Evolutionary conservation across 345 rosid genomes (phyloP), one percentile per base, ranked within the genome.

Genomic region (Pistacia atlantica): DNA sequence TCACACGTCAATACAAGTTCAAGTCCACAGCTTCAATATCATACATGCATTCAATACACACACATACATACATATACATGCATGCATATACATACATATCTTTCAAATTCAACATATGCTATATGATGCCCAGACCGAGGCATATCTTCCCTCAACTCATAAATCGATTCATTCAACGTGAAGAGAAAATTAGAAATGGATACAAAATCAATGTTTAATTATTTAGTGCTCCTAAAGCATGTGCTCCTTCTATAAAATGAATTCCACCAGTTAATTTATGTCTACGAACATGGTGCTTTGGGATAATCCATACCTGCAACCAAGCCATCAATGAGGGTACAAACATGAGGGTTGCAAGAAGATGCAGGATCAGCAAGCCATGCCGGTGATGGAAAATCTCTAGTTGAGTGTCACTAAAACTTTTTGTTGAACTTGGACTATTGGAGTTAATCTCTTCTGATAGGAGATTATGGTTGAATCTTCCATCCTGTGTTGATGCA

Each of bases 311-410:
- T 89, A 96, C 99, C 98, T 96, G 97, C 80, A 90, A 83, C 97
- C 97, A 93, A 66, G 99, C 97, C 6, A 83, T 85, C 31, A 96
- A 87, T 56, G 99, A 93, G 65, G 99, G 99, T 57, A 84, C 92
- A 70, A 96, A 89, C 99, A 96, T 96, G 75, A 92, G 82, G 64
- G 91, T 73, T 20, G 93, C 90, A 75, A 93, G 84, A 77, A 96
- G 85, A 87, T 93, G 97, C 75, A 96, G 87, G 55, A 90, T 78
- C 73, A 93, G 83, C 84, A 92, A 76, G 79, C 98, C 96, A 82
- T 96, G 98, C 67, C 73, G 86, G 76, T 89, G 95, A 86, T 91
- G 89, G 82, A 96, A 96, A 75, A 82, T 83, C 82, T 96, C 99
- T 75, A 90, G 74, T 84, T 93, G 99, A 12, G 97, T 87, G 83